Base-by-base conservation (phyloP, 805 yeast genomes). In the Candida easanensis region DNA sequence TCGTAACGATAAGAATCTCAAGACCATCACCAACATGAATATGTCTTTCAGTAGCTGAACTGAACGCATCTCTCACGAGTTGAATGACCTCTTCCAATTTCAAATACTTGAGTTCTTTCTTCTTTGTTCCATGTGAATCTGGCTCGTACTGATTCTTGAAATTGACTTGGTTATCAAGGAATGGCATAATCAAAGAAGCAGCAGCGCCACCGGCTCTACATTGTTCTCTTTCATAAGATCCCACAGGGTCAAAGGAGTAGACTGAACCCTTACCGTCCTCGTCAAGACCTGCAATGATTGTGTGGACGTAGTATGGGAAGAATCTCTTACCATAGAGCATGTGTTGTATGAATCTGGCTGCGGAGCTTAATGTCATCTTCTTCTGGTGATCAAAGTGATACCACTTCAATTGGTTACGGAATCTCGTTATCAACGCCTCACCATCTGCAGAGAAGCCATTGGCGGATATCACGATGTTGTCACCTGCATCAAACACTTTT, bases 171-270 rank as follows among this genome's bases (percentile, higher is more conserved):
- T 90, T 91, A 66, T 93, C 99, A 60, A 93, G 78, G 65, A 93
- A 93, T 4, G 99, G 99, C 95, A 90, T 89, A 53, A 93, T 89
- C 68, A 93, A 77, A 50, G 89, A 79, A 1, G 97, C 93, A 22
- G 98, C 98, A 13, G 97, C 93, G 33, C 99, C 99, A 51, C 96
- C 97, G 2, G 98, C 98, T 60, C 97, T 80, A 68, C 97, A 88
- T 62, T 90, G 96, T 64, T 90, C 97, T 58, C 97, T 80, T 68
- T 93, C 98, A 63, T 93, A 93, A 2, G 97, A 88, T 3, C 99
- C 99, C 45, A 93, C 96, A 1, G 98, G 98, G 63, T 93, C 99
- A 64, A 88, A 93, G 13, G 98, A 90, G 65, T 87, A 93, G 28
- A 93, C 88, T 2, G 96, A 88, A 31, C 99, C 99, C 56, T 83